Conservation (phyloP, 352 stramenopile species). For the Phytopythium delawarense region DNA sequence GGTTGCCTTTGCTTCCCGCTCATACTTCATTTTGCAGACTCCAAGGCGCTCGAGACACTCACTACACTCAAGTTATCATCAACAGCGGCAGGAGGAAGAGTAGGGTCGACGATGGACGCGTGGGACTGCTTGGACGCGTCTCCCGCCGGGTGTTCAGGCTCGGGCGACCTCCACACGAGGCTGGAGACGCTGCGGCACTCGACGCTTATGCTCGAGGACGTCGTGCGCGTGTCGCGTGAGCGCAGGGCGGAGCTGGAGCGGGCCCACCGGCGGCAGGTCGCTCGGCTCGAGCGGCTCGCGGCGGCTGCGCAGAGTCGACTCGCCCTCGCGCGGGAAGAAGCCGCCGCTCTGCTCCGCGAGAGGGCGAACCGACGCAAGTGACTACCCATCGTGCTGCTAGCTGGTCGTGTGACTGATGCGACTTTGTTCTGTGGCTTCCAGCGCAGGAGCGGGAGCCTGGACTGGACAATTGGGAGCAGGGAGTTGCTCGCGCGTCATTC, state of each 20-base stretch:
- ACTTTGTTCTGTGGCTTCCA: not conserved
- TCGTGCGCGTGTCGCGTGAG: slow-evolving; percentile 4
- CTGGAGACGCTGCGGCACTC: not conserved
- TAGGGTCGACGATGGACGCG: not conserved
- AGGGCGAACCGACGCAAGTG: not conserved
- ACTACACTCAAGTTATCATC: not conserved
- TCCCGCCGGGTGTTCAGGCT: not conserved
- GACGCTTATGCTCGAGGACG: not conserved
- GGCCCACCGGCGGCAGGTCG: not conserved
- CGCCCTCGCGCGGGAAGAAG: not conserved
- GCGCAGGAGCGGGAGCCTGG: not conserved
- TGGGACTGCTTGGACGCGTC: not conserved
- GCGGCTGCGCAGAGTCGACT: not conserved
- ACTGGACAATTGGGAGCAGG: too few relatives aligned
- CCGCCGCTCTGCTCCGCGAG: not conserved
- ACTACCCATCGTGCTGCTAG: too few relatives aligned
- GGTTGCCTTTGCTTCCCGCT: not conserved
- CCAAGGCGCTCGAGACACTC: not conserved
- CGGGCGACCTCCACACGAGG: not conserved
- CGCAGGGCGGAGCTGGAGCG: not conserved
- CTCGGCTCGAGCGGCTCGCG: slow-evolving; percentile 1
- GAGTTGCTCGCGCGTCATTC: not conserved
- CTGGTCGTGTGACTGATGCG: not conserved
- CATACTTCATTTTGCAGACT: not conserved
- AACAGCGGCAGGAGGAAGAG: too few relatives aligned